Evolutionary conservation across 768 basidiomycete species (phyloP).

Genomic region (Favolaschia claudopus): DNA sequence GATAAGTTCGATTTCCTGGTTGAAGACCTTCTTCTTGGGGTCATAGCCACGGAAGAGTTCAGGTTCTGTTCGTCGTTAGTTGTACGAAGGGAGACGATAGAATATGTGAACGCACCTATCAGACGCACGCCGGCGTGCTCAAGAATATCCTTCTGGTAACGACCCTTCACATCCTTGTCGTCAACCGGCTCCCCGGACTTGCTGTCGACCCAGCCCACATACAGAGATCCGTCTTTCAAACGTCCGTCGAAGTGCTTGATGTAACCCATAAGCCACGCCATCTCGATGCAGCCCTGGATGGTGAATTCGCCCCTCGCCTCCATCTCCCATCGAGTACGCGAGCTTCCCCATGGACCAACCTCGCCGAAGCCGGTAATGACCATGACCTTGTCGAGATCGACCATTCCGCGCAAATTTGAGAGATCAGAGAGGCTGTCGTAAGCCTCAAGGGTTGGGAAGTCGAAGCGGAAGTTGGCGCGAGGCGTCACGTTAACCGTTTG

Average conservation of each 20-base stretch:
- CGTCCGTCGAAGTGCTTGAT: constrained; percentile 99
- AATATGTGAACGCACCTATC: constrained; percentile 70
- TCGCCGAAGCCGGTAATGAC: constrained; percentile 98
- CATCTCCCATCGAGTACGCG: constrained; percentile 99
- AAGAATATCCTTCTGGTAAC: constrained; percentile 94
- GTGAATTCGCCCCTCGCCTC: constrained; percentile 97
- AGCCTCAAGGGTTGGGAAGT: constrained; percentile 88
- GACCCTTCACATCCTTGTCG: constrained; percentile 94
- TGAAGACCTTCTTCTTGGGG: constrained; percentile 96
- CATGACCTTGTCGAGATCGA: constrained; percentile 95
- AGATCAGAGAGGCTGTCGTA: constrained; percentile 76
- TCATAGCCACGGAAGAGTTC: constrained; percentile 98
- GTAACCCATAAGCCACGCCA: constrained; percentile 99
- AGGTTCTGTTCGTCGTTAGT: constrained; percentile 69
- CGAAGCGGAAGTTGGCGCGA: constrained; percentile 97
- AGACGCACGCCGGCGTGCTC: constrained; percentile 91
- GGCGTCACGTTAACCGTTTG: constrained; percentile 94
- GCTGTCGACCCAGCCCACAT: constrained; percentile 98
- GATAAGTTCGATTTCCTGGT: constrained; percentile 95
- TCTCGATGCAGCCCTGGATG: constrained; percentile 97
- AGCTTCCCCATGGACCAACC: constrained; percentile 98
- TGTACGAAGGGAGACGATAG: not conserved
- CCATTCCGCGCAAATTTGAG: constrained; percentile 80
- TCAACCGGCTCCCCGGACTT: constrained; percentile 94
- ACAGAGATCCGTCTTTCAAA: constrained; percentile 88